A percentile compares a stretch with the other conserved stretches of the same genome.
phyloP scores from a whole-genome alignment of 2,329 filamentous ascomycete species.

The Chaetomium globosum region DNA sequence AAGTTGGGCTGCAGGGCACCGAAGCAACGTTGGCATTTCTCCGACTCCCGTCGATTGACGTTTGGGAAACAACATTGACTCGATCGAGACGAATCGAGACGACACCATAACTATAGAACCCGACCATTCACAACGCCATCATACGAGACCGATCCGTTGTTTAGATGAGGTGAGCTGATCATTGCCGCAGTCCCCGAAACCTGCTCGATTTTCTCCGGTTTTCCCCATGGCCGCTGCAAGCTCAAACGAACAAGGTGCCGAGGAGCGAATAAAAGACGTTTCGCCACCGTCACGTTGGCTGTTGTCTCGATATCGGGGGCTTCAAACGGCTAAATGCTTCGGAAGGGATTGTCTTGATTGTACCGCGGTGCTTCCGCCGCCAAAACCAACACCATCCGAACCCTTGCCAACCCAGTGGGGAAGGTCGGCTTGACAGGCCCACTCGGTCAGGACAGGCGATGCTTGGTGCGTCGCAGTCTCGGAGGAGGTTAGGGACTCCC shows the following conservation, averaged over 20 bases:
- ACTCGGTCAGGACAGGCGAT: slow-evolving; percentile 20
- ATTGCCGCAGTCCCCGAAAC: neutral
- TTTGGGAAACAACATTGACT: neutral
- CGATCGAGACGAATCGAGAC: neutral
- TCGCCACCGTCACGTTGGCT: slow-evolving; percentile 16
- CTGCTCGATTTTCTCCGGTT: slow-evolving; percentile 1
- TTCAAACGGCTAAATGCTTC: slow-evolving; percentile 28
- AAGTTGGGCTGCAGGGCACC: neutral
- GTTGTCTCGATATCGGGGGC: slow-evolving; percentile 9
- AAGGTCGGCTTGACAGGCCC: slow-evolving; percentile 18
- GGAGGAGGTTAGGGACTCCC: slow-evolving; percentile 20
- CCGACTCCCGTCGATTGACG: neutral
- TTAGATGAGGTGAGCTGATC: neutral
- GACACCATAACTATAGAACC: neutral
- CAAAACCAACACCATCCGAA: slow-evolving; percentile 13
- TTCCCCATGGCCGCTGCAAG: neutral
- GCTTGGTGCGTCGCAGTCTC: slow-evolving; percentile 22
- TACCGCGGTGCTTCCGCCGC: slow-evolving; percentile 18
- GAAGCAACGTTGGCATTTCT: neutral
- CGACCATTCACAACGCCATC: neutral
- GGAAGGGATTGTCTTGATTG: slow-evolving; percentile 16
- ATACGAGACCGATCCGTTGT: neutral
- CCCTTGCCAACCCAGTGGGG: slow-evolving; percentile 17
- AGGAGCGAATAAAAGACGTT: slow-evolving; percentile 1
- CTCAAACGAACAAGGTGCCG: neutral